Base-by-base conservation (phyloP, 306 rosid species). In the Vigna trinervia region DNA sequence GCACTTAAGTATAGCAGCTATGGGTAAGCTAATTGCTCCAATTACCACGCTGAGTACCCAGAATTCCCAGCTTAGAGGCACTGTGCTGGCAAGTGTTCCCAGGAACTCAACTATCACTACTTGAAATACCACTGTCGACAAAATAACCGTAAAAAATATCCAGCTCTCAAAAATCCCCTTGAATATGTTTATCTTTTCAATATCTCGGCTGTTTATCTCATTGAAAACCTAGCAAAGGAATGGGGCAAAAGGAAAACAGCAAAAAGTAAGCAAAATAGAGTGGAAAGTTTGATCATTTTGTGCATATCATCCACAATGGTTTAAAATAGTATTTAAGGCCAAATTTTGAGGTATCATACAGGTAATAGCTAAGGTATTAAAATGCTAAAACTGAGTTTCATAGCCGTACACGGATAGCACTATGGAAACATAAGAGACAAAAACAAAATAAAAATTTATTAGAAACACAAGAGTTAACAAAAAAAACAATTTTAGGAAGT, bases 121-220 rank as follows among this genome's bases (percentile, higher is more conserved):
- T 84, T 94, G 98, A 82, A 94, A 91, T 30, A 19, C 85, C 52
- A 86, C 96, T 12, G 98, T 94, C 80, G 80, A 23, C 51, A 84
- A 74, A 70, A 94, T 86, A 28, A 94, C 90, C 6, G 63, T 59
- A 26, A 94, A 51, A 68, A 94, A 94, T 66, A 94, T 70, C 98
- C 93, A 85, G 84, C 96, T 88, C 66, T 81, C 56, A 45, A 94
- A 90, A 72, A 94, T 90, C 79, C 97, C 97, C 41, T 85, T 88
- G 83, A 94, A 89, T 63, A 94, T 78, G 82, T 94, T 94, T 88
- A 91, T 91, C 88, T 87, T 91, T 74, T 88, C 97, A 13, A 94
- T 88, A 15, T 91, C 96, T 76, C 98, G 80, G 85, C 98, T 91
- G 90, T 94, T 94, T 65, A 94, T 85, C 86, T 94, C 94, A 73